Evolutionary conservation across 2,329 filamentous ascomycete genomes (phyloP).

Genomic region (Exophiala aquamarina): DNA sequence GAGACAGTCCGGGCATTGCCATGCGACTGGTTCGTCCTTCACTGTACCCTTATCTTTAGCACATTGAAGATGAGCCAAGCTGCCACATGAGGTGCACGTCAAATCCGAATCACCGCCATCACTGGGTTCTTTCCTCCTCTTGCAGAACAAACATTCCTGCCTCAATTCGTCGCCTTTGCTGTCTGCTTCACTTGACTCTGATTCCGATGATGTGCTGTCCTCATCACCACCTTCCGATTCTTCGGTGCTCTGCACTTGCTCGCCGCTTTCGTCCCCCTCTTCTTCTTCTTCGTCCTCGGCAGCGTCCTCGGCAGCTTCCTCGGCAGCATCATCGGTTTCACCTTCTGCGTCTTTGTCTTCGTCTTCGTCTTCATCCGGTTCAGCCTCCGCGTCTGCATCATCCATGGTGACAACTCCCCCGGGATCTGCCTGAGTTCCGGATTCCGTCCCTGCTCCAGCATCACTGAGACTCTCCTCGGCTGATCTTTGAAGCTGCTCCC

Average conservation of each 20-base stretch:
- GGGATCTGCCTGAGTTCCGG: conserved; percentile 1
- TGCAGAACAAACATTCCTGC: conserved; percentile 67
- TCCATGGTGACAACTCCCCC: conserved; percentile 16
- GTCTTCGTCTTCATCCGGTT: conserved; percentile 22
- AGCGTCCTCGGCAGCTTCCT: conserved; percentile 6
- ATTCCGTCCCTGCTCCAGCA: conserved; percentile 4
- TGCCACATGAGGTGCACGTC: conserved; percentile 73
- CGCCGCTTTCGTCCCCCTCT: conserved; percentile 40
- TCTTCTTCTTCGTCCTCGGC: conserved; percentile 19
- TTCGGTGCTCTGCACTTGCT: conserved; percentile 27
- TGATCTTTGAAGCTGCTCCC: conserved; percentile 23
- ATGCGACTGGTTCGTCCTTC: conserved; percentile 38
- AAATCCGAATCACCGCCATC: conserved; percentile 76
- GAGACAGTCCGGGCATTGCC: conserved; percentile 35
- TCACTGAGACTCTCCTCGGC: conserved; percentile 20
- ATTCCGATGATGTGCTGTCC: conserved; percentile 3
- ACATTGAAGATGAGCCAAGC: conserved; percentile 89
- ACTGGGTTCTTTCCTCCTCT: conserved; percentile 67
- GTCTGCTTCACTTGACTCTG: conserved; percentile 20
- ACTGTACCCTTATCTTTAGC: conserved; percentile 70
- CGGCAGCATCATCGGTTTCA: conserved; percentile 27
- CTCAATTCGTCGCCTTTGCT: conserved; percentile 24
- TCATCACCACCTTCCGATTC: conserved; percentile 9
- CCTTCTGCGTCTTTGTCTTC: conserved; percentile 41
- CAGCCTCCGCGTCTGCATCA: conserved; percentile 3